Conservation (phyloP, 2,329 filamentous ascomycete genomes). For the Acrodontium crateriforme region DNA sequence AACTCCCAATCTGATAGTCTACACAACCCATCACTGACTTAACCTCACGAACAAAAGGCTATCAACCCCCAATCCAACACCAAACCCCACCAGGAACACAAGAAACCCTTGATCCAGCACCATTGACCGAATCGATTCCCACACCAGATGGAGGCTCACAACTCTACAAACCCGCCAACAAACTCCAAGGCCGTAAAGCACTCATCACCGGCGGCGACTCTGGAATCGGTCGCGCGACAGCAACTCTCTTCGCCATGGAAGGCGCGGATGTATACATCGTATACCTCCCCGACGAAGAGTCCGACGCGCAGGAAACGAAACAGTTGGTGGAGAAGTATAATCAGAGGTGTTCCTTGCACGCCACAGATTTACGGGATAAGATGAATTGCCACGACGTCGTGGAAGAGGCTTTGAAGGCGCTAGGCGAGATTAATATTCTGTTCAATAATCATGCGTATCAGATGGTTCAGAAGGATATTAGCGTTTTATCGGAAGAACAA, state of each 20-base stretch:
- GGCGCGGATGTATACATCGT: slow-evolving; percentile 61
- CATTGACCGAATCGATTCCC: slow-evolving; percentile 52
- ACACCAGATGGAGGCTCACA: slow-evolving; percentile 53
- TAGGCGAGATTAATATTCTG: slow-evolving; percentile 60
- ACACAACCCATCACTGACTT: background rate
- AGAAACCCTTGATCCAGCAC: slow-evolving; percentile 42
- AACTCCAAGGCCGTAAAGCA: slow-evolving; percentile 60
- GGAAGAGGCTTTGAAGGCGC: slow-evolving; percentile 48
- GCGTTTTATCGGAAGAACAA: slow-evolving; percentile 61
- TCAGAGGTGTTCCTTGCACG: slow-evolving; percentile 47
- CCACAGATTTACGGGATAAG: slow-evolving; percentile 49
- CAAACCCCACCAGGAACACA: slow-evolving; percentile 41
- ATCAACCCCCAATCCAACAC: slow-evolving; percentile 24
- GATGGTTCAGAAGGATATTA: slow-evolving; percentile 59
- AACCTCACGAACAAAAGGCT: slow-evolving; percentile 1
- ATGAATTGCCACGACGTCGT: slow-evolving; percentile 58
- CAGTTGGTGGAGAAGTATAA: slow-evolving; percentile 54
- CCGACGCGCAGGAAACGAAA: slow-evolving; percentile 64
- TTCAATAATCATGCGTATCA: slow-evolving; percentile 62
- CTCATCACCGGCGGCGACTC: slow-evolving; percentile 72
- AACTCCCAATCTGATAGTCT: background rate
- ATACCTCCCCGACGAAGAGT: slow-evolving; percentile 62
- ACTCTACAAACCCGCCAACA: slow-evolving; percentile 60
- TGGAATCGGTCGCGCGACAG: slow-evolving; percentile 63
- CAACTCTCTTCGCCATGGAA: slow-evolving; percentile 68